Percentiles rank a stretch among this genome's conserved stretches.
phyloP scores from a whole-genome alignment of 495 filamentous ascomycete species.

The Parachaetomium inaequale region DNA sequence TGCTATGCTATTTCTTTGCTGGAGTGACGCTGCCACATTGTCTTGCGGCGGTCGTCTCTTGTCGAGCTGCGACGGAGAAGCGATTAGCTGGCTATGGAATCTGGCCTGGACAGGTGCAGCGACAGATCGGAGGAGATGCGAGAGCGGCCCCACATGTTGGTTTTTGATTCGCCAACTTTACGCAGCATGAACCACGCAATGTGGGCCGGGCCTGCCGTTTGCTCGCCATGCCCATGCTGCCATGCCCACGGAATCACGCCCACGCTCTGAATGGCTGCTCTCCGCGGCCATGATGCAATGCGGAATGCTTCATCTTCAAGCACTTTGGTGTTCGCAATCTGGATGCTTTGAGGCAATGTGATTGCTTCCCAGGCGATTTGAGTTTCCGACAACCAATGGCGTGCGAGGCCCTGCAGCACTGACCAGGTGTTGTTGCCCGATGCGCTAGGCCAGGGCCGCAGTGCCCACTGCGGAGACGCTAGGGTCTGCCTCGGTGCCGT shows the following conservation, averaged over 20 bases:
- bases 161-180: background rate
- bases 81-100: background rate
- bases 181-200: too few relatives aligned
- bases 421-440: conserved; percentile 2
- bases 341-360: too few relatives aligned
- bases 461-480: conserved; percentile 8
- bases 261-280: too few relatives aligned
- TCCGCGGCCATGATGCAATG: background rate
- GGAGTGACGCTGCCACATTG: too few relatives aligned
- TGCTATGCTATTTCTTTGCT: too few relatives aligned
- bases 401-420: background rate
- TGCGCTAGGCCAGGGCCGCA: background rate
- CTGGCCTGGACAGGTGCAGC: background rate
- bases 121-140: background rate
- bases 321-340: too few relatives aligned
- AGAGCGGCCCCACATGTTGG: background rate
- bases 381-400: background rate
- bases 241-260: too few relatives aligned
- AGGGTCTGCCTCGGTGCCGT: conserved; percentile 5
- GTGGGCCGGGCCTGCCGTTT: background rate
- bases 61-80: background rate
- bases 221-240: too few relatives aligned
- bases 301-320: background rate
- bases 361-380: background rate
- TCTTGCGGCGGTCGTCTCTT: background rate